Base-by-base conservation (phyloP, 1,139 yeast genomes). In the Blastobotrys ciferrii region DNA sequence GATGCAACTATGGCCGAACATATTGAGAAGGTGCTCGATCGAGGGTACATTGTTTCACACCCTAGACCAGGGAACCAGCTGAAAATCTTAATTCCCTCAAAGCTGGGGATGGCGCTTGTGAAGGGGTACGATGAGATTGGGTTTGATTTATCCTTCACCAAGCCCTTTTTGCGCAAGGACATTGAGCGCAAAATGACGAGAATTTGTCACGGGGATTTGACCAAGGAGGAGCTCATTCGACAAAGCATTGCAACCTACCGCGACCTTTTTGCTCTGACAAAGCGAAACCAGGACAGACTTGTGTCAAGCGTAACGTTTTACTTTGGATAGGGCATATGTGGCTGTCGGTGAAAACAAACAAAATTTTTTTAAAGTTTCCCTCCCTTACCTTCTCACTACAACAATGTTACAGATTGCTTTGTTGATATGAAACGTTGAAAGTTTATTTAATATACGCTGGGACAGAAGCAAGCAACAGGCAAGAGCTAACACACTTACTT, bases 1-100 rank as follows among this genome's bases (percentile, higher is more conserved):
- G 99, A 94, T 71, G 98, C 99, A 1, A 94, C 99, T 0, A 94
- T 94, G 70, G 98, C 98, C 0, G 98, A 92, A 40, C 99, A 94
- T 66, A 92, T 94, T 33, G 91, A 86, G 52, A 91, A 87, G 61
- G 82, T 94, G 42, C 69, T 77, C 20, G 65, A 66, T 9, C 69
- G 98, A 48, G 80, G 81, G 30, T 94, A 91, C 61, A 80, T 87
- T 2, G 43, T 41, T 14, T 25, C 47, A 18, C 20, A 31, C 2
- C 3, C 42, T 13, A 11, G 50, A 45, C 14, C 42, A 30, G 40
- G 33, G 19, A 43, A 18, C 42, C 45, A 42, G 45, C 53, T 44
- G 25, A 51, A 54, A 36, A 59, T 59, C 20, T 65, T 92, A 18
- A 70, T 85, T 1, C 98, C 99, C 0, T 84, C 96, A 0, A 79